Evolutionary conservation across 2,329 filamentous ascomycete genomes (phyloP), one percentile per base, ranked within the genome.

Genomic region (Aspergillus puulaauensis): DNA sequence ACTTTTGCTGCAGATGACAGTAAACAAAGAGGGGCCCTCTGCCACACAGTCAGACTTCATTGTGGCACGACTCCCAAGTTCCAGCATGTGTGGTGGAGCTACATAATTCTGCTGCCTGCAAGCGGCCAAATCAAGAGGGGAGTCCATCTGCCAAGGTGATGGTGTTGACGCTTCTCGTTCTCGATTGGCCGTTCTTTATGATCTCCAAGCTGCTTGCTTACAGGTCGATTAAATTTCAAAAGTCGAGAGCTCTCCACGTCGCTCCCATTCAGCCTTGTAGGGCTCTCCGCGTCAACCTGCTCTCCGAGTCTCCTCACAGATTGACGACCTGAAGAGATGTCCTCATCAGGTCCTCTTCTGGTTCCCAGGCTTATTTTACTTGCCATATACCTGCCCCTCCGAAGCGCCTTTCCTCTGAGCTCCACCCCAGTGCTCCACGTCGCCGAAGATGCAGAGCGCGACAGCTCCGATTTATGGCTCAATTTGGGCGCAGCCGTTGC

Each of bases 101-200:
- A 6, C 15, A 44, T 24, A 52, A 52, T 43, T 39, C 23, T 52
- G 49, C 49, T 52, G 49, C 49, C 49, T 52, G n/a, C 39, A 43
- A 11, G 37, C 9, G 9, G 7, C 19, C 49, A 41, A 52, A 52
- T 52, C 39, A 52, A 21, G 33, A 14, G 12, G 9, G 8, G 15
- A 6, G 12, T 4, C 43, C 43, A 11, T 19, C 40, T 43, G 40
- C 19, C 43, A 31, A 31, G 27, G 27, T 31, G 27, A 31, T 31
- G 27, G 27, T 24, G 19, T 23, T 24, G 15, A 41, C 39, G 6
- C 17, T 41, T 41, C 15, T 44, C 41, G 41, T 15, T 19, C 17
- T 19, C 19, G 41, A 31, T 31, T 31, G 27, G 27, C 27, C 27
- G 27, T 31, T 31, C 8, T 11, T 31, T 31, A 31, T 31, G 3